A percentile compares a stretch with the other conserved stretches of the same genome.
Conservation (phyloP, 1,139 yeast genomes). For the Torulaspora pretoriensis region DNA sequence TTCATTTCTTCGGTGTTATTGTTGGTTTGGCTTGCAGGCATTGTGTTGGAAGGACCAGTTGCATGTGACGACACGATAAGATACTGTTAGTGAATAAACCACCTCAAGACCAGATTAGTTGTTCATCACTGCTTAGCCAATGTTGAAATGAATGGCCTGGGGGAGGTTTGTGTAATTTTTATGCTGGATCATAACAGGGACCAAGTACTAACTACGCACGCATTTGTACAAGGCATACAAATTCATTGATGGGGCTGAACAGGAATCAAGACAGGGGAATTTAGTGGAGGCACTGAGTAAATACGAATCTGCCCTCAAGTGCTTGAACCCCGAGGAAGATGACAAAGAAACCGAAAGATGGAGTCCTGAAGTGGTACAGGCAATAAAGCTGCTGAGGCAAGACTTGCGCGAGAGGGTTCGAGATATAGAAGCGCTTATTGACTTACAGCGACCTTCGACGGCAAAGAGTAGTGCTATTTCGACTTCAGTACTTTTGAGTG, state of each 20-base stretch:
- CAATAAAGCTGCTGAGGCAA: conserved; percentile 22
- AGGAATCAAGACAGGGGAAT: conserved; percentile 20
- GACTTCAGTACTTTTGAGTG: conserved; percentile 4
- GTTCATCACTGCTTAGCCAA: neutral
- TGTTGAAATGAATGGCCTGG: conserved; percentile 7
- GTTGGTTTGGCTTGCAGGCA: neutral
- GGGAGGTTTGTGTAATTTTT: conserved; percentile 6
- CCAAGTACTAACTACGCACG: neutral
- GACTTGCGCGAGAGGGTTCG: conserved; percentile 21
- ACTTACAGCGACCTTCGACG: conserved; percentile 9
- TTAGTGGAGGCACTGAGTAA: conserved; percentile 18
- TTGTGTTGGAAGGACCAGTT: neutral
- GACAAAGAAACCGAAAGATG: conserved; percentile 7
- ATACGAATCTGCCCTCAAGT: conserved; percentile 19
- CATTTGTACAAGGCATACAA: conserved; percentile 22
- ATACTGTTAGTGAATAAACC: neutral
- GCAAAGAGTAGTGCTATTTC: conserved; percentile 6
- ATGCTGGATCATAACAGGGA: neutral
- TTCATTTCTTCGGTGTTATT: neutral
- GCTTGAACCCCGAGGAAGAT: conserved; percentile 10
- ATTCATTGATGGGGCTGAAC: conserved; percentile 29
- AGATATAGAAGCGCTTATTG: conserved; percentile 14
- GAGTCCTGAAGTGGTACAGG: conserved; percentile 18
- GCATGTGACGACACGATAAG: conserved; percentile 4
- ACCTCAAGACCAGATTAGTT: neutral